Percentiles rank a stretch among this genome's conserved stretches.
These are phyloP conservation scores for Lentithecium fluviatile DNA, from an alignment of 495 filamentous ascomycete genomes.

Conservation along the genomic window DNA sequence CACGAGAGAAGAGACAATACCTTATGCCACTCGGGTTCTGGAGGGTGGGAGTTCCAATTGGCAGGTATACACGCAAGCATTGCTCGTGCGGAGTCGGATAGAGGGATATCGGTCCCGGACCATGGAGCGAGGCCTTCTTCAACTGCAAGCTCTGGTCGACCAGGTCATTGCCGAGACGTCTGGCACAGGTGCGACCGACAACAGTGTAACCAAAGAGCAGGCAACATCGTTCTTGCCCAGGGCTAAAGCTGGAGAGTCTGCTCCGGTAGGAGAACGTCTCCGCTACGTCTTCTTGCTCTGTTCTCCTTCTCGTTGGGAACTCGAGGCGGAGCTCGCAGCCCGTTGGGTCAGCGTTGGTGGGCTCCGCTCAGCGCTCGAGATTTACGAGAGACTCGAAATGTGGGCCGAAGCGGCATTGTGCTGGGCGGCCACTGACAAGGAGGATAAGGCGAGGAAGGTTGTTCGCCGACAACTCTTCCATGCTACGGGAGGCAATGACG, in stretches of 20 bases:
- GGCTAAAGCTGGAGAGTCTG: constrained; percentile 72
- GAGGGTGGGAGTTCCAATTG: constrained; percentile 89
- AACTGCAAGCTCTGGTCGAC: constrained; percentile 94
- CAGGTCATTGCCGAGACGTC: constrained; percentile 89
- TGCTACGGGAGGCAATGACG: constrained; percentile 46
- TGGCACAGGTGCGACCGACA: constrained; percentile 29
- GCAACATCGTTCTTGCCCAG: constrained; percentile 79
- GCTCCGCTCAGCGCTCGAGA: constrained; percentile 85
- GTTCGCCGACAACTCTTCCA: constrained; percentile 76
- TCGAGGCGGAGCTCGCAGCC: constrained; percentile 89
- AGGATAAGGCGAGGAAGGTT: constrained; percentile 75
- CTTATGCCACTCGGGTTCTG: constrained; percentile 85
- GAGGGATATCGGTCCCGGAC: constrained; percentile 84
- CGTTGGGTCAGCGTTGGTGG: constrained; percentile 87
- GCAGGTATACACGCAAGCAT: constrained; percentile 94
- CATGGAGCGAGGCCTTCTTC: constrained; percentile 81
- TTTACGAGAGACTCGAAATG: constrained; percentile 90
- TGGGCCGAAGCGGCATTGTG: constrained; percentile 96
- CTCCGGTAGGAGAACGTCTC: constrained; percentile 70
- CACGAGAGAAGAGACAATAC: constrained; percentile 87
- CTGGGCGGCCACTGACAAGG: constrained; percentile 74
- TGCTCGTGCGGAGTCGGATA: constrained; percentile 83
- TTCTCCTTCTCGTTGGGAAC: constrained; percentile 85
- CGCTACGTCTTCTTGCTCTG: constrained; percentile 77
- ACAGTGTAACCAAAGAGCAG: constrained; percentile 1